These are phyloP conservation scores for Diutina siamensis DNA, from an alignment of 1,139 yeast species.

Conservation along the genomic window DNA sequence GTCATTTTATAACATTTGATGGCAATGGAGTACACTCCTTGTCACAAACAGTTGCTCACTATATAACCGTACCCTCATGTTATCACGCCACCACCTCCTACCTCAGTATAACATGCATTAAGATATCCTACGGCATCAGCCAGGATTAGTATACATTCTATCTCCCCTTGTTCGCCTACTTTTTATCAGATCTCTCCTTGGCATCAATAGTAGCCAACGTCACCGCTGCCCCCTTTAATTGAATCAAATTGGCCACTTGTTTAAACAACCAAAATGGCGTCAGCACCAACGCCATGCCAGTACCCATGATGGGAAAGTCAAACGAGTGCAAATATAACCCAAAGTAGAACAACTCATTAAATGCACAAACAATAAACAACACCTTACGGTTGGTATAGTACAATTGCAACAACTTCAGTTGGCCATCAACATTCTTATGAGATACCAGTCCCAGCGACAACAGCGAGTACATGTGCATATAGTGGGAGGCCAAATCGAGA, in stretches of 20 bases:
- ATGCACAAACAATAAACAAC: conserved; percentile 79
- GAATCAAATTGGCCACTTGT: conserved; percentile 84
- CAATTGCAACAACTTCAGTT: conserved; percentile 60
- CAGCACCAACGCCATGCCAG: conserved; percentile 50
- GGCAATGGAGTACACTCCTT: no score
- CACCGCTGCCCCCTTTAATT: conserved; percentile 75
- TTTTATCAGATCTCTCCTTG: conserved; percentile 24
- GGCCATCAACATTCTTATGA: conserved; percentile 74
- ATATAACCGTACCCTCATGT: no score
- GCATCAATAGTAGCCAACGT: conserved; percentile 77
- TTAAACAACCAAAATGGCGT: conserved; percentile 87
- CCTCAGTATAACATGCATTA: no score
- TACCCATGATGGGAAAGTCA: conserved; percentile 55
- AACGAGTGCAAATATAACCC: conserved; percentile 74
- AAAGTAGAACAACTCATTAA: conserved; percentile 86
- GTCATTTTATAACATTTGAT: no score
- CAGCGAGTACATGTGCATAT: conserved; percentile 98
- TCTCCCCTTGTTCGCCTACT: no score
- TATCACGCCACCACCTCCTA: not conserved
- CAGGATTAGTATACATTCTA: not conserved
- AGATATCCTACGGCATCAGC: no score
- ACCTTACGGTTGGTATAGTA: conserved; percentile 83
- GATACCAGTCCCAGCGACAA: conserved; percentile 65
- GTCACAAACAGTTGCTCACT: no score
- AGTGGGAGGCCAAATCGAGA: conserved; percentile 88